phyloP scores from a whole-genome alignment of 2,329 filamentous ascomycete genomes.

The Colletotrichum brevisporum region DNA sequence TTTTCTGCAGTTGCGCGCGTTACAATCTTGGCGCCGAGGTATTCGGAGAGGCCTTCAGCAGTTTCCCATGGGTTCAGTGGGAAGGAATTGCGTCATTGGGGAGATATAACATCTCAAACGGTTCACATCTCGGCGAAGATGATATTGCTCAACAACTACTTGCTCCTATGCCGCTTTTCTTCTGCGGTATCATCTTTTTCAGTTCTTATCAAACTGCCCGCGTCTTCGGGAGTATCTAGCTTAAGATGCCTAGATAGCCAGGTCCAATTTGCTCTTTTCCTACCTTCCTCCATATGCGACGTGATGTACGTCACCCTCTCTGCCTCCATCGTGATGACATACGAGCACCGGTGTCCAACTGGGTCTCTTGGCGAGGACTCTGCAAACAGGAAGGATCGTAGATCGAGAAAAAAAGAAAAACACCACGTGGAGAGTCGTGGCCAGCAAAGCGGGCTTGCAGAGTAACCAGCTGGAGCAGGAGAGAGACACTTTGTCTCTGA shows the following conservation, averaged over 20 bases:
- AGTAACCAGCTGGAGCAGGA: slow-evolving; percentile 1
- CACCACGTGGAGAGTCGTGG: not conserved
- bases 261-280: too few relatives aligned
- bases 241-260: too few relatives aligned
- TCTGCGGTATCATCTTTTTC: not conserved
- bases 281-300: too few relatives aligned
- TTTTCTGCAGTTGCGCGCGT: slow-evolving; percentile 7
- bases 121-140: not conserved
- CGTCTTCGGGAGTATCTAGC: too few relatives aligned
- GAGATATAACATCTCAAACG: not conserved
- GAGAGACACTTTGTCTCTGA: slow-evolving; percentile 24
- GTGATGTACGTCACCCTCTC: too few relatives aligned
- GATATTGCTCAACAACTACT: slow-evolving; percentile 2
- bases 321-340: too few relatives aligned
- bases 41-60: too few relatives aligned
- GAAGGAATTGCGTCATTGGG: not conserved
- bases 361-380: too few relatives aligned
- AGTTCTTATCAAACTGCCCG: too few relatives aligned
- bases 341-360: too few relatives aligned
- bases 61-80: not conserved
- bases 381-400: too few relatives aligned
- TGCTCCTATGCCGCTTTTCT: slow-evolving; percentile 4
- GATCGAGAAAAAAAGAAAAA: not conserved
- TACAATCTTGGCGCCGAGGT: not conserved
- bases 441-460: not conserved